phyloP scores from a whole-genome alignment of 768 basidiomycete species.

The Xerocomus spinulosus region DNA sequence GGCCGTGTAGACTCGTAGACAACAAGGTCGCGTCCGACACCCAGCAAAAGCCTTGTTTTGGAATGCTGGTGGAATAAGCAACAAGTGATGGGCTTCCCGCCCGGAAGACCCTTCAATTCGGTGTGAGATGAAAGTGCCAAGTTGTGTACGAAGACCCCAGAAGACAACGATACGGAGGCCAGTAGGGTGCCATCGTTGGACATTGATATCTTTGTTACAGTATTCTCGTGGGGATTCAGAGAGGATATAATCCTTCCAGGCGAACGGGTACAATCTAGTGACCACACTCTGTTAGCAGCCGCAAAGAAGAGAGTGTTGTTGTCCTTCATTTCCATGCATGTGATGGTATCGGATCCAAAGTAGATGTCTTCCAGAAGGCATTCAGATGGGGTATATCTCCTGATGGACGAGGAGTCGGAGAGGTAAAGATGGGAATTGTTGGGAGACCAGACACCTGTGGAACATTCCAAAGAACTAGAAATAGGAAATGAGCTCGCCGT shows the following conservation, averaged over 20 bases:
- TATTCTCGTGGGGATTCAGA: slow-evolving; percentile 47
- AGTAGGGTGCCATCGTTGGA: slow-evolving; percentile 56
- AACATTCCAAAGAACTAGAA: slow-evolving; percentile 29
- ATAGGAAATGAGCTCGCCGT: slow-evolving; percentile 39
- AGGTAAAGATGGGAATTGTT: slow-evolving; percentile 56
- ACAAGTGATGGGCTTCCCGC: slow-evolving; percentile 37
- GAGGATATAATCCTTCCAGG: slow-evolving; percentile 42
- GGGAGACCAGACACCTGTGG: slow-evolving; percentile 45
- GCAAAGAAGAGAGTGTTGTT: slow-evolving; percentile 44
- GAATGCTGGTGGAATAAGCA: slow-evolving; percentile 62
- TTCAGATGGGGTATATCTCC: slow-evolving; percentile 48
- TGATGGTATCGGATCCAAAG: slow-evolving; percentile 23
- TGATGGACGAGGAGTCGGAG: slow-evolving; percentile 43
- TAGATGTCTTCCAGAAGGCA: slow-evolving; percentile 44
- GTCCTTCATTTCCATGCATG: slow-evolving; percentile 33
- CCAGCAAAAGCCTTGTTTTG: slow-evolving; percentile 56
- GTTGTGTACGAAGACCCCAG: slow-evolving; percentile 57
- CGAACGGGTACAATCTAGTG: slow-evolving; percentile 44
- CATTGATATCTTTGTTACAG: slow-evolving; percentile 51
- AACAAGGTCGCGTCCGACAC: slow-evolving; percentile 46
- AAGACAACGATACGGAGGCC: slow-evolving; percentile 50
- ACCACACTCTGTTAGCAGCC: slow-evolving; percentile 40
- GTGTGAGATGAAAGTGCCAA: slow-evolving; percentile 50
- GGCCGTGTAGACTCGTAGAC: slow-evolving; percentile 62
- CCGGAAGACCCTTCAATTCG: slow-evolving; percentile 50